These are phyloP conservation scores for Borovskyia barvae DNA, from an alignment of 208 protist genomes.

Conservation along the genomic window DNA sequence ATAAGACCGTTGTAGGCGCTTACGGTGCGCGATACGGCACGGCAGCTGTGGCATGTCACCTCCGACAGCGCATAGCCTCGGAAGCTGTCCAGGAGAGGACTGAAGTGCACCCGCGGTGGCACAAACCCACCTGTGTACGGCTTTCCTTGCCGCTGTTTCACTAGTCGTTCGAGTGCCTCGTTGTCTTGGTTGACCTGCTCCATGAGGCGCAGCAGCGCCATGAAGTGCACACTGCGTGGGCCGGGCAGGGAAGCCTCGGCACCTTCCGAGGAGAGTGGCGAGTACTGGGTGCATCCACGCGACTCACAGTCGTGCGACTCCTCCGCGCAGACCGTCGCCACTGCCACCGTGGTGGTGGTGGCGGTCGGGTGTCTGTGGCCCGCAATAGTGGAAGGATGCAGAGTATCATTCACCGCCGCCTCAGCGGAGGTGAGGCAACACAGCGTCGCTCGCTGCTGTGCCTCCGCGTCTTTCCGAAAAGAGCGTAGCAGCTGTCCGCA, in stretches of 20 bases:
- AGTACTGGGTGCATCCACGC: conserved; percentile 7
- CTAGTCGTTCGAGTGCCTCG: conserved; percentile 44
- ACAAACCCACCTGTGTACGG: conserved; percentile 33
- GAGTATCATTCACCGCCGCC: too few relatives aligned
- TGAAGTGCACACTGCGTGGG: conserved; percentile 30
- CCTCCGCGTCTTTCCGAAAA: conserved; percentile 34
- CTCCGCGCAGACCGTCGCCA: neutral
- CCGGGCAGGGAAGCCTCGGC: conserved; percentile 3
- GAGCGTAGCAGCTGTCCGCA: conserved; percentile 46
- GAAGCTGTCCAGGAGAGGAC: conserved; percentile 75
- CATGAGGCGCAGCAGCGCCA: conserved; percentile 50
- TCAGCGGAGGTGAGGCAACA: neutral
- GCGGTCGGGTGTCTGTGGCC: neutral
- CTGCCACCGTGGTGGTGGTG: neutral
- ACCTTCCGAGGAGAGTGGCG: neutral
- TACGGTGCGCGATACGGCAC: conserved; percentile 55
- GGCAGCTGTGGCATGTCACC: conserved; percentile 72
- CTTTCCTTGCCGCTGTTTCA: conserved; percentile 31
- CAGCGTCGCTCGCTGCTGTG: neutral
- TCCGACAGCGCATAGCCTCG: conserved; percentile 72
- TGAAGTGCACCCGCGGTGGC: conserved; percentile 57
- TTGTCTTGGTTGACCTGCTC: conserved; percentile 71
- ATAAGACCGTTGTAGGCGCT: conserved; percentile 73
- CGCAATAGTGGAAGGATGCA: too few relatives aligned
- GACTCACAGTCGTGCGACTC: conserved; percentile 8